Conservation (phyloP, 192 early-diverging fungal species). For the Diversispora eburnea region DNA sequence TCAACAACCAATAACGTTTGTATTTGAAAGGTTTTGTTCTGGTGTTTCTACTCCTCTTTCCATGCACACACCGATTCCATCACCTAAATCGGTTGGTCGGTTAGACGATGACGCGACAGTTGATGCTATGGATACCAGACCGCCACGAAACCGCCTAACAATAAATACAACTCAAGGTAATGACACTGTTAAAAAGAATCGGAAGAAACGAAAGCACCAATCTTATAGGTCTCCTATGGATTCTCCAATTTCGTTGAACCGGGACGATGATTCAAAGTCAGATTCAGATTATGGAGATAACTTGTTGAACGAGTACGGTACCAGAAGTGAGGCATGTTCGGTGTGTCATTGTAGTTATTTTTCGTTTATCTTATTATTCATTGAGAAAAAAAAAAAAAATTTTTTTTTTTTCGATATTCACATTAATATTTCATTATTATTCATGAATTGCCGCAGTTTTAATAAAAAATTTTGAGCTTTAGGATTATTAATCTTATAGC, state of each 20-base stretch:
- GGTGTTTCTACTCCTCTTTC: conserved; percentile 8
- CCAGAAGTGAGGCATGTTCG: conserved; percentile 25
- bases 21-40: conserved; percentile 29
- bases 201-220: background rate
- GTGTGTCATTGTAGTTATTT: background rate
- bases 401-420: background rate
- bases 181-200: conserved; percentile 3
- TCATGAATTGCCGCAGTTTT: too few species aligned
- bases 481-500: background rate
- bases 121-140: conserved; percentile 1
- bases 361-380: background rate
- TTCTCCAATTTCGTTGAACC: conserved; percentile 21
- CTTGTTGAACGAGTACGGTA: conserved; percentile 6
- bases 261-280: conserved; percentile 21
- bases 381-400: background rate
- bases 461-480: too few species aligned
- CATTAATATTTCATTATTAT: background rate
- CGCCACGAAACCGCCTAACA: conserved; percentile 6
- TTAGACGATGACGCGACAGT: conserved; percentile 12
- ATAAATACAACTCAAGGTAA: conserved; percentile 12
- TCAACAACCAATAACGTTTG: conserved; percentile 25
- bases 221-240: conserved; percentile 25
- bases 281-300: conserved; percentile 21
- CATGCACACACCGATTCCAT: conserved; percentile 13
- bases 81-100: background rate